A percentile compares a stretch with the other conserved stretches of the same genome.
phyloP scores from a whole-genome alignment of 768 basidiomycete species.

The Coprinellus aureogranulatus region DNA sequence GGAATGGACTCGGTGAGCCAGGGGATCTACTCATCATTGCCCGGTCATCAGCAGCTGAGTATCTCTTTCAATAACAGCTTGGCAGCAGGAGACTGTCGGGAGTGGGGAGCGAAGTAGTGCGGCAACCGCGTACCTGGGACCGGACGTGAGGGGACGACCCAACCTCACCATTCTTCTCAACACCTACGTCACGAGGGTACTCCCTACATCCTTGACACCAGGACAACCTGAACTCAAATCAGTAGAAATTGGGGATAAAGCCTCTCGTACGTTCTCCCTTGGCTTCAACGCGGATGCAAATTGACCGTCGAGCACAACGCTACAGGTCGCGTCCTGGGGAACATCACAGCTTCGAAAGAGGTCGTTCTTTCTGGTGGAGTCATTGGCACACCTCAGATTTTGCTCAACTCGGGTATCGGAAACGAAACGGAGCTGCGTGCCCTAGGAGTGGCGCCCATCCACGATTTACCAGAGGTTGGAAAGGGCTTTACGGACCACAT shows the following conservation, averaged over 20 bases:
- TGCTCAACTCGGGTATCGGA: constrained; percentile 25
- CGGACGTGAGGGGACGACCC: not conserved
- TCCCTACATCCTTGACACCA: not conserved
- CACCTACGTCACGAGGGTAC: constrained; percentile 12
- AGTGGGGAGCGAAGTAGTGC: constrained; percentile 15
- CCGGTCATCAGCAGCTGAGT: no score
- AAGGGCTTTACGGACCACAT: constrained; percentile 17
- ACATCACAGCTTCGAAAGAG: constrained; percentile 22
- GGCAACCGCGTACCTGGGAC: constrained; percentile 11
- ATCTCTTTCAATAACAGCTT: constrained; percentile 7
- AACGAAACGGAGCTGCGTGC: constrained; percentile 9
- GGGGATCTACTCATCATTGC: not conserved
- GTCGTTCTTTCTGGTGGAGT: constrained; percentile 29
- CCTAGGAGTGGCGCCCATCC: constrained; percentile 8
- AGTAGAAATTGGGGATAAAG: constrained; percentile 12
- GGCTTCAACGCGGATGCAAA: not conserved
- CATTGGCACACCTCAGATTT: constrained; percentile 25
- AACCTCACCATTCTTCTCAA: constrained; percentile 13
- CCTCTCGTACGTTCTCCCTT: not conserved
- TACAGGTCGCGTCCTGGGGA: not conserved
- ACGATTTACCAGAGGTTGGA: constrained; percentile 24
- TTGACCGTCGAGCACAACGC: not conserved
- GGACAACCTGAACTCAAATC: constrained; percentile 8
- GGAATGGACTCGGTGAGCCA: constrained; percentile 11
- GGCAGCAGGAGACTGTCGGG: constrained; percentile 9